phyloP scores from a whole-genome alignment of 108 stramenopile species.

The Cyclostephanos tholiformis region DNA sequence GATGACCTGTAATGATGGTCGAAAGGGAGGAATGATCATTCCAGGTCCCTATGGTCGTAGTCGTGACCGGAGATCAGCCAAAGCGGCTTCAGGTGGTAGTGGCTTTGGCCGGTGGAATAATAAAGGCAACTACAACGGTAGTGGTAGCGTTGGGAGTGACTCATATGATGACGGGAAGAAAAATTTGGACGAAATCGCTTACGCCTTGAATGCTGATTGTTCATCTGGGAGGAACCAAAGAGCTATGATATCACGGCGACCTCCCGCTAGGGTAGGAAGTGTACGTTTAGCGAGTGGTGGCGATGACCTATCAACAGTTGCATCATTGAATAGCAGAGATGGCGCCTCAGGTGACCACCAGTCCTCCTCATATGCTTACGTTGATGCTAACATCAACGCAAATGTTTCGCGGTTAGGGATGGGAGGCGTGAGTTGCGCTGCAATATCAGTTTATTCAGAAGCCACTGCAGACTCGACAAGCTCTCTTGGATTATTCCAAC shows the following conservation, averaged over 20 bases:
- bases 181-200: slow-evolving; percentile 40
- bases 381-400: slow-evolving; percentile 12
- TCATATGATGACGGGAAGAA: slow-evolving; percentile 7
- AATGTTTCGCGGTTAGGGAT: slow-evolving; percentile 35
- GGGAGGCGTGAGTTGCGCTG: slow-evolving; percentile 38
- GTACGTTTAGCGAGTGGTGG: slow-evolving; percentile 23
- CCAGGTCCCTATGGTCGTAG: slow-evolving; percentile 28
- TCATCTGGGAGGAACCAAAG: slow-evolving; percentile 23
- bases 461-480: slow-evolving; percentile 8
- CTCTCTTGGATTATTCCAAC: slow-evolving; percentile 10
- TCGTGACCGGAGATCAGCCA: slow-evolving; percentile 15
- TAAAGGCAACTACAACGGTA: not conserved
- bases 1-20: slow-evolving; percentile 9
- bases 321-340: not conserved
- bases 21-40: slow-evolving; percentile 17
- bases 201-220: slow-evolving; percentile 28
- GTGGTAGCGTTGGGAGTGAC: slow-evolving; percentile 8
- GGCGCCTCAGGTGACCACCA: too few species aligned
- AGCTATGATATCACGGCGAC: slow-evolving; percentile 5
- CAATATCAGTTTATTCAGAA: slow-evolving; percentile 14
- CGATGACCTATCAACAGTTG: slow-evolving; percentile 15
- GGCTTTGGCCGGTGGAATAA: not conserved
- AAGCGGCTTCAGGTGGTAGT: not conserved
- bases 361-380: slow-evolving; percentile 10
- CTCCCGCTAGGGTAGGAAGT: slow-evolving; percentile 6